These are phyloP conservation scores for Vitis amurensis DNA, from an alignment of 164 flowering plant species.

Conservation along the genomic window DNA sequence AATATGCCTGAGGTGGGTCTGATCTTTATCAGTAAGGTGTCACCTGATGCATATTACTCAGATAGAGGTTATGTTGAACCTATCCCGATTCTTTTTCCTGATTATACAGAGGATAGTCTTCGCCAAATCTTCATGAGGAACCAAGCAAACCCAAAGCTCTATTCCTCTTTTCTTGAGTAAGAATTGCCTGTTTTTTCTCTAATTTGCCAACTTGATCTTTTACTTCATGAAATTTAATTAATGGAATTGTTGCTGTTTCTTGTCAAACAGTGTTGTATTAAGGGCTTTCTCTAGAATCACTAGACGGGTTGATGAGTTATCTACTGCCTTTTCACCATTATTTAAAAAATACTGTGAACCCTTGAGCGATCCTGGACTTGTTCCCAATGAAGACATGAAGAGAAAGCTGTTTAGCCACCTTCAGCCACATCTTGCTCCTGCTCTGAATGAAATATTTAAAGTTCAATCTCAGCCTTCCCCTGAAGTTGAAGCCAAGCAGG, in stretches of 20 bases:
- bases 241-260: conserved; percentile 12
- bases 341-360: conserved; percentile 76
- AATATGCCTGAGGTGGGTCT: conserved; percentile 84
- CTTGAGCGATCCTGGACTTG: conserved; percentile 41
- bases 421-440: conserved; percentile 54
- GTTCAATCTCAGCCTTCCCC: conserved; percentile 34
- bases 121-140: conserved; percentile 67
- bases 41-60: conserved; percentile 70
- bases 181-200: conserved; percentile 19
- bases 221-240: neutral
- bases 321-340: conserved; percentile 54
- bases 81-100: conserved; percentile 67
- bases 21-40: conserved; percentile 64
- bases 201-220: neutral
- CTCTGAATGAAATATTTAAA: conserved; percentile 66
- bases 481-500: conserved; percentile 32
- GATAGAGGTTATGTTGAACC: conserved; percentile 65
- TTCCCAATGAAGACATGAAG: conserved; percentile 66
- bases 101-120: conserved; percentile 73
- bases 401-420: conserved; percentile 66
- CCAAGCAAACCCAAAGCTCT: conserved; percentile 65
- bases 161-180: conserved; percentile 87
- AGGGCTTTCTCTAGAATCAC: conserved; percentile 78
- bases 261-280: conserved; percentile 59
- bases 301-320: conserved; percentile 70